These are phyloP conservation scores for Odonthalia washingtoniensis DNA, from an alignment of 31 red algal species.

Conservation along the genomic window DNA sequence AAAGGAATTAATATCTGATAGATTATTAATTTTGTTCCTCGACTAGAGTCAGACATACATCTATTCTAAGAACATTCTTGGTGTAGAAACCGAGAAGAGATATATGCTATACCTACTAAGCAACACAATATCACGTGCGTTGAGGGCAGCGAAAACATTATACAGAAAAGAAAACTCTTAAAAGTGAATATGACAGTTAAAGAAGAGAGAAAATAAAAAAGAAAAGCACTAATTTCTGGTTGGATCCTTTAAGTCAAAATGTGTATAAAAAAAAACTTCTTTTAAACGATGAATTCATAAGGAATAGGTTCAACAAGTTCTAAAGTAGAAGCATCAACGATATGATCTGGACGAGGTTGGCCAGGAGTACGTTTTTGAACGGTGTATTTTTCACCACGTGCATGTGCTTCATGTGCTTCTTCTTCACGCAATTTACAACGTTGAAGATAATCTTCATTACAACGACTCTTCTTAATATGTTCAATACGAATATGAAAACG, in stretches of 20 bases:
- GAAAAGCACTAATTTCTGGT: not conserved
- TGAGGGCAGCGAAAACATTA: too few species aligned
- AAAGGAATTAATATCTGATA: too few species aligned
- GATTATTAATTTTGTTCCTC: too few species aligned
- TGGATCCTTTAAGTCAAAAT: not conserved
- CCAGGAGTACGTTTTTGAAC: slow-evolving; percentile 84
- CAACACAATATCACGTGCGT: too few species aligned
- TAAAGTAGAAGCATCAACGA: slow-evolving; percentile 65
- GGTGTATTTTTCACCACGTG: slow-evolving; percentile 63
- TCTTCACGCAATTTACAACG: slow-evolving; percentile 57
- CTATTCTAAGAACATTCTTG: too few species aligned
- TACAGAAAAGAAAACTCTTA: too few species aligned
- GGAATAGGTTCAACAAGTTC: slow-evolving; percentile 80
- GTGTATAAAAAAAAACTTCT: not conserved
- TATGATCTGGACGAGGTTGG: slow-evolving; percentile 60
- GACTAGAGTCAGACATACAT: too few species aligned
- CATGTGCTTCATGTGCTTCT: slow-evolving; percentile 61
- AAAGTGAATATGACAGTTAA: not conserved
- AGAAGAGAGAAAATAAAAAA: not conserved
- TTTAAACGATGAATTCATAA: slow-evolving; percentile 88
- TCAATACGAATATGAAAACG: slow-evolving; percentile 93
- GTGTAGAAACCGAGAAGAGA: too few species aligned
- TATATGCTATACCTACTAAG: too few species aligned
- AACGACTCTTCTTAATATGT: slow-evolving; percentile 88
- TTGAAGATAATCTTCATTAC: slow-evolving; percentile 84